These are phyloP conservation scores for Digitaria exilis DNA, from an alignment of 202 grass and related monocot genomes.

Conservation along the genomic window DNA sequence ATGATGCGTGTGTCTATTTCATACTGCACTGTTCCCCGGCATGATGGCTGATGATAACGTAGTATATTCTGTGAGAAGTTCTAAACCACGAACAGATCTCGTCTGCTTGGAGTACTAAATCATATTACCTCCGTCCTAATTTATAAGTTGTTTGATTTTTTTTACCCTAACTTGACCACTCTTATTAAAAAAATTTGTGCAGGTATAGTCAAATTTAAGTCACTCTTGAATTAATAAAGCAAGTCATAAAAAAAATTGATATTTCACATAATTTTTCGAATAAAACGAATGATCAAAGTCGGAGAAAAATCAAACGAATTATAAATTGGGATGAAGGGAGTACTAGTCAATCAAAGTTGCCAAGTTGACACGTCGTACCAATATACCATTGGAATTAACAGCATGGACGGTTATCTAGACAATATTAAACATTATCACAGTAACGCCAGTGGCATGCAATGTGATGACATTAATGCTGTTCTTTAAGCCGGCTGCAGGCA, in stretches of 20 bases:
- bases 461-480: conserved; percentile 2
- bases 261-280: no score
- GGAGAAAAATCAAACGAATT: no score
- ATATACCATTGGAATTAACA: conserved; percentile 42
- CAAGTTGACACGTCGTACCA: conserved; percentile 40
- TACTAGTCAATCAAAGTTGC: conserved; percentile 25
- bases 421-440: conserved; percentile 24
- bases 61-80: not conserved
- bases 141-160: no score
- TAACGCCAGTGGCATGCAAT: not conserved
- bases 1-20: not conserved
- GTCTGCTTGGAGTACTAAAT: not conserved
- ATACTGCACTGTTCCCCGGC: not conserved
- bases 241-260: no score
- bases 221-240: no score
- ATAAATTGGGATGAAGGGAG: no score
- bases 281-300: no score
- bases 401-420: conserved; percentile 18
- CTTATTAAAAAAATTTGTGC: no score
- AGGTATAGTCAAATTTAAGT: no score
- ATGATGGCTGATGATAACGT: conserved; percentile 18
- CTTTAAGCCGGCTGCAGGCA: not conserved
- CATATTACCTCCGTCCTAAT: no score
- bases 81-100: not conserved
- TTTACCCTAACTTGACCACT: no score